These are phyloP conservation scores for Apiotrichum laibachii DNA, from an alignment of 1,284 basidiomycete genomes.

Conservation along the genomic window DNA sequence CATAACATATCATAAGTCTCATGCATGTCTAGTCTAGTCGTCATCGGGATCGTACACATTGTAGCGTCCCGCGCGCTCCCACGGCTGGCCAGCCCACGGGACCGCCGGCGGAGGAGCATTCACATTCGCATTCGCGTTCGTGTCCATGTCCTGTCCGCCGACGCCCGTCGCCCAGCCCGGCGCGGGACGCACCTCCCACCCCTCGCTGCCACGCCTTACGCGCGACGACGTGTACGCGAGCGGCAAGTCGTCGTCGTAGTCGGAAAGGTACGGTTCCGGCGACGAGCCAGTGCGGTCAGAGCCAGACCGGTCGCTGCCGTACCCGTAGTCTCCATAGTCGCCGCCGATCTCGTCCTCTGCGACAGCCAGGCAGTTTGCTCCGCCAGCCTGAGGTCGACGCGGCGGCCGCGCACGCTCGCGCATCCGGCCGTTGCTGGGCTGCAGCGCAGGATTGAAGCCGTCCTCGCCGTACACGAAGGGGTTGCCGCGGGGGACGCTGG, in stretches of 20 bases:
- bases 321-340: slow-evolving; percentile 57
- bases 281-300: slow-evolving; percentile 23
- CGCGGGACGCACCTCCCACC: slow-evolving; percentile 62
- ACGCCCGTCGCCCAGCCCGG: neutral
- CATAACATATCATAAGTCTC: neutral
- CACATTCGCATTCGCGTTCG: neutral
- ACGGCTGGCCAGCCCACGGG: slow-evolving; percentile 4
- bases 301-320: slow-evolving; percentile 19
- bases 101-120: slow-evolving; percentile 2
- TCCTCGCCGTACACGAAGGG: slow-evolving; percentile 81
- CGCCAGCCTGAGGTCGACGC: neutral
- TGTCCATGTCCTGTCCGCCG: neutral
- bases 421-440: slow-evolving; percentile 56
- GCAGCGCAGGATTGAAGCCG: slow-evolving; percentile 67
- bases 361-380: neutral
- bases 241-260: slow-evolving; percentile 49
- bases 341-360: slow-evolving; percentile 3
- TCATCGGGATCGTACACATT: slow-evolving; percentile 12
- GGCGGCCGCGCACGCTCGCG: slow-evolving; percentile 10
- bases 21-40: slow-evolving; percentile 11
- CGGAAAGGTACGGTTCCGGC: slow-evolving; percentile 46
- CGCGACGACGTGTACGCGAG: slow-evolving; percentile 16
- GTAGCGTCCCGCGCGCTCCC: slow-evolving; percentile 23
- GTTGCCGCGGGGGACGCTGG: slow-evolving; percentile 52
- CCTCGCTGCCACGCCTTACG: slow-evolving; percentile 70